A percentile compares a stretch with the other conserved stretches of the same genome.
phyloP scores from a whole-genome alignment of 306 rosid genomes.

The Carpinus fangiana region DNA sequence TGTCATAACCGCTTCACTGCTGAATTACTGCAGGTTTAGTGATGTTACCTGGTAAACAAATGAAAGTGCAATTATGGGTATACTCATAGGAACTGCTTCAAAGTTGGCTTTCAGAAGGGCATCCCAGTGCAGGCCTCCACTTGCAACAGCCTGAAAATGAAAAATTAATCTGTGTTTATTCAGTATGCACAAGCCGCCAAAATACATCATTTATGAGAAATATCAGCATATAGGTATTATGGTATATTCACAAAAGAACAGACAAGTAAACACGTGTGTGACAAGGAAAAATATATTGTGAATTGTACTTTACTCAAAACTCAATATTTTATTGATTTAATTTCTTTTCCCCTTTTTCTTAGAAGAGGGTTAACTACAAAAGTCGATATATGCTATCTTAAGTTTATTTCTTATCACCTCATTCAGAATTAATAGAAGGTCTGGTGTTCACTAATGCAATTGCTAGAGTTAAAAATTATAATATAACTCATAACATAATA shows the following conservation, averaged over 20 bases:
- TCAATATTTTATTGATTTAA: background rate
- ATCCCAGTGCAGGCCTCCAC: constrained; percentile 72
- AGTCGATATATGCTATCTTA: background rate
- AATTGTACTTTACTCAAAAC: background rate
- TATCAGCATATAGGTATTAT: background rate
- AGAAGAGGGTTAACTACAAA: background rate
- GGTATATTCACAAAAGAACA: background rate
- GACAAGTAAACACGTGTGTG: background rate
- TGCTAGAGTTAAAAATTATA: background rate
- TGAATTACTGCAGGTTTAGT: constrained; percentile 19
- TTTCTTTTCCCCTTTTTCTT: background rate
- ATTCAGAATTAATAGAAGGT: background rate
- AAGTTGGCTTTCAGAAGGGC: constrained; percentile 78
- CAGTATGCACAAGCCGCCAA: background rate
- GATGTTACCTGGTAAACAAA: constrained; percentile 84
- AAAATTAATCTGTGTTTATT: constrained; percentile 7
- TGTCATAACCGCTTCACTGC: constrained; percentile 21
- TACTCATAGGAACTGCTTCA: constrained; percentile 81
- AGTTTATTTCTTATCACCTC: background rate
- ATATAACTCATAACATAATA: background rate
- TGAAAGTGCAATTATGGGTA: constrained; percentile 78
- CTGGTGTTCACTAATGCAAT: background rate
- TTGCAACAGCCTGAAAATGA: constrained; percentile 62
- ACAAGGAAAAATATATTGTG: background rate
- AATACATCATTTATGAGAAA: background rate